These are phyloP conservation scores for Candida glaebosa DNA, from an alignment of 805 yeast species.

Conservation along the genomic window DNA sequence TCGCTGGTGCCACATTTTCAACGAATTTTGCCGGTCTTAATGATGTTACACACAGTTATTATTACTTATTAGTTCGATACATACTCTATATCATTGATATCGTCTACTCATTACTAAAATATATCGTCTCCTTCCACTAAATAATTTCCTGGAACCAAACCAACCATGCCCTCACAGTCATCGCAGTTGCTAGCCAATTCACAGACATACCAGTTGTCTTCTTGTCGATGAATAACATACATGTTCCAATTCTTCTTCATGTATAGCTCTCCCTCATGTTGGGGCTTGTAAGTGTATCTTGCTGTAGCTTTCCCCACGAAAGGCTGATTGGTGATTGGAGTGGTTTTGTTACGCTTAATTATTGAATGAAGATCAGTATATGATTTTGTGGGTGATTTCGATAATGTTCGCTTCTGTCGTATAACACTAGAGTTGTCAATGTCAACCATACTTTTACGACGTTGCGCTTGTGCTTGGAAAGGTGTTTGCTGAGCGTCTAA, in stretches of 20 bases:
- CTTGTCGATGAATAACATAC: constrained; percentile 41
- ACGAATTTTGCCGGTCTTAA: too few species aligned
- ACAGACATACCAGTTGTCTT: constrained; percentile 44
- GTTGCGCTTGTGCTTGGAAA: constrained; percentile 1
- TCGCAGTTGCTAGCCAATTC: constrained; percentile 36
- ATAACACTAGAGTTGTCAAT: neutral
- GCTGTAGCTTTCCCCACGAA: constrained; percentile 37
- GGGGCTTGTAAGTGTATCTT: constrained; percentile 36
- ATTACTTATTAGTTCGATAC: too few species aligned
- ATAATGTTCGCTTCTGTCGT: constrained; percentile 19
- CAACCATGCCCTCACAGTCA: constrained; percentile 31
- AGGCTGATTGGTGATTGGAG: constrained; percentile 29
- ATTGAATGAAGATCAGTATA: constrained; percentile 29
- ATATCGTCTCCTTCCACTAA: constrained; percentile 29
- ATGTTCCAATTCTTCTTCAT: constrained; percentile 42
- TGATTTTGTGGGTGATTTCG: constrained; percentile 33
- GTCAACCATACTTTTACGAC: constrained; percentile 3
- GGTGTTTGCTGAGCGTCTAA: neutral
- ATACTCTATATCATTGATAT: constrained; percentile 3
- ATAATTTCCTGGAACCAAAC: constrained; percentile 44
- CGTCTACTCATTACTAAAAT: constrained; percentile 7
- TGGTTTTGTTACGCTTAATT: constrained; percentile 14
- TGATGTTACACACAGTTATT: too few species aligned
- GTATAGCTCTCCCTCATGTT: constrained; percentile 37
- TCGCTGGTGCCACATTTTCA: neutral